Conservation (phyloP, 768 basidiomycete genomes). For the Neoboletus subvelutipes region DNA sequence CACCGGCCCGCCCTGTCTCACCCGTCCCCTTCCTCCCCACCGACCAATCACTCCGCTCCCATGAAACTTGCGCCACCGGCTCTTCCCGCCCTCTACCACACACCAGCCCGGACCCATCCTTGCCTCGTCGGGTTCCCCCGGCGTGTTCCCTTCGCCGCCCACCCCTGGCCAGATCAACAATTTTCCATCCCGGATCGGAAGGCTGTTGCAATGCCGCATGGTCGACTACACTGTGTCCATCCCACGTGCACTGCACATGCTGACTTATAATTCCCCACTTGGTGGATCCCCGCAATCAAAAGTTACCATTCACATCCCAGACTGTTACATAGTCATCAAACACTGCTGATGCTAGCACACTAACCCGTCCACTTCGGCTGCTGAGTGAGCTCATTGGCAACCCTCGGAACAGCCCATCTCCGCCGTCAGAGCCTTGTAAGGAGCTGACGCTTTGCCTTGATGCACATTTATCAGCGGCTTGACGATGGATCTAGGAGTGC, state of each 20-base stretch:
- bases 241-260: constrained; percentile 6
- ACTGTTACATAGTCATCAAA: neutral
- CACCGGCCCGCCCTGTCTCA: constrained; percentile 20
- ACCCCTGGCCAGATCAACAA: constrained; percentile 10
- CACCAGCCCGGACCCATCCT: neutral
- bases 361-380: neutral
- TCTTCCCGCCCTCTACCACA: constrained; percentile 11
- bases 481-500: too few relatives aligned
- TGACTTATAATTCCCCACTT: neutral
- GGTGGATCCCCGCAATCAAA: constrained; percentile 10
- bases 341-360: neutral
- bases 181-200: neutral
- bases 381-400: constrained; percentile 7
- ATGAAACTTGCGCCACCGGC: constrained; percentile 30
- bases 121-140: constrained; percentile 17
- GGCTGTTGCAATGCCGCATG: neutral
- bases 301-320: neutral
- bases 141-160: constrained; percentile 10
- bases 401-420: neutral
- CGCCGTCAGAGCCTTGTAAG: neutral
- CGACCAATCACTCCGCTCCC: constrained; percentile 1
- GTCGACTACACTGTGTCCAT: neutral
- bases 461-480: too few relatives aligned
- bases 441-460: neutral
- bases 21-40: neutral